Evolutionary conservation across 2,329 filamentous ascomycete species (phyloP), one percentile per base, ranked within the genome.

Genomic region (Coniochaeta sp.): DNA sequence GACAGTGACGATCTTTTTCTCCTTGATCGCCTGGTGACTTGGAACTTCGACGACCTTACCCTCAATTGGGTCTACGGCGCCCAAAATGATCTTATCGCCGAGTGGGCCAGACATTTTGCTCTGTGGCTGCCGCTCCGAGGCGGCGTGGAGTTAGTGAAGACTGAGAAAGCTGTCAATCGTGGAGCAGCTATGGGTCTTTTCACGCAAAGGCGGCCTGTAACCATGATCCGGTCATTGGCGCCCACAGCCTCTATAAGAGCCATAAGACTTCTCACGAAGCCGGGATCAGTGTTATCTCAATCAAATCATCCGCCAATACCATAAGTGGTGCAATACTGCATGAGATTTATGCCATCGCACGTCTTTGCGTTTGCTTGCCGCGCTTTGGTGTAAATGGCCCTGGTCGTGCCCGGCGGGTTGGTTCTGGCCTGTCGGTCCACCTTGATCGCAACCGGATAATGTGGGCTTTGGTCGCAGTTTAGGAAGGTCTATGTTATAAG

Each of bases 41-140:
- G 72, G 70, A 16, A 69, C 64, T 11, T 67, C 57, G 44, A 70
- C 63, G 56, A 69, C 65, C 60, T 72, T 69, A 9, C 68, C 68
- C 63, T 71, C 69, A 40, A 68, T 62, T 5, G 69, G 61, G 65
- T 72, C 68, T 56, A 69, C 33, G 1, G 64, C 67, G 14, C 67
- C 69, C 2, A 17, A 16, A 9, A 57, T 22, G 4, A 57, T 57
- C 8, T 4, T 57, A 24, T 57, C 31, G 34, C 67, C 62, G 58
- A 70, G 31, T 28, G 22, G 12, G 36, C 19, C 54, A 3, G 57
- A 5, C 57, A 58, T 58, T 3, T n/a, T 58, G 36, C 3, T 22
- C 34, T 58, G 24, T 19, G 47, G 14, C 19, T 52, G 12, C 54
- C 28, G 16, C 19, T 56, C 17, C 26, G 52, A 31, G 28, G 26